Evolutionary conservation across 805 yeast species (phyloP).

Genomic region (Suhomyces faveliae): DNA sequence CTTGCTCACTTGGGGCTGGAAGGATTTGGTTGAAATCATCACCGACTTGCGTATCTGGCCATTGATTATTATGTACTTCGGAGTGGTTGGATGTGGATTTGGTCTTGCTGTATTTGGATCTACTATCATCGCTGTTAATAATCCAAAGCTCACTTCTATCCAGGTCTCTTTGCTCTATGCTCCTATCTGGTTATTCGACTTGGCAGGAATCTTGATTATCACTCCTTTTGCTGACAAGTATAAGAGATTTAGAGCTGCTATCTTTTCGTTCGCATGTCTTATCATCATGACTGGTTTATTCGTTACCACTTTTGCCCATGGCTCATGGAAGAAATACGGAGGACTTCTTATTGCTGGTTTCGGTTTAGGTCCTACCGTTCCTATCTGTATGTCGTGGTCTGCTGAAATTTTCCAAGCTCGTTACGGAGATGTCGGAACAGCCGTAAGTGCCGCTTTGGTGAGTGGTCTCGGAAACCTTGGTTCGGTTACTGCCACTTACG

Average conservation of each 20-base stretch:
- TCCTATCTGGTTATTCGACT: conserved; percentile 87
- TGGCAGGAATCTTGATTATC: conserved; percentile 67
- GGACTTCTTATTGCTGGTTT: conserved; percentile 81
- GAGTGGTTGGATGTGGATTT: conserved; percentile 88
- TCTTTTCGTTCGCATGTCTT: conserved; percentile 60
- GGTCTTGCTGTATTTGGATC: conserved; percentile 86
- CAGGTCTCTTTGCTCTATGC: conserved; percentile 75
- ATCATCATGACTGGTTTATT: conserved; percentile 74
- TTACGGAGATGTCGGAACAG: conserved; percentile 83
- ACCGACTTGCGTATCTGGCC: conserved; percentile 76
- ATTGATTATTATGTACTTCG: conserved; percentile 81
- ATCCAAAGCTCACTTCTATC: conserved; percentile 62
- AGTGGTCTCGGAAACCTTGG: conserved; percentile 88
- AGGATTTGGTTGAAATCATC: conserved; percentile 54
- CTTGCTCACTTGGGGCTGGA: conserved; percentile 53
- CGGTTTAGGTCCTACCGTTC: conserved; percentile 90
- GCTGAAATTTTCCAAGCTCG: conserved; percentile 68
- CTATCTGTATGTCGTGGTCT: conserved; percentile 81
- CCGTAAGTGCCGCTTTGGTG: conserved; percentile 78
- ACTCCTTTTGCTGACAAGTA: conserved; percentile 80
- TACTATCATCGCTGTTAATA: conserved; percentile 63
- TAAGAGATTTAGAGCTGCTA: conserved; percentile 55
- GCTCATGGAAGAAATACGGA: conserved; percentile 74
- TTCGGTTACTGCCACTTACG: conserved; percentile 81
- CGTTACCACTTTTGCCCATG: conserved; percentile 72